Evolutionary conservation across 108 stramenopile species (phyloP).

Genomic region (Nannochloropsis oceanica): DNA sequence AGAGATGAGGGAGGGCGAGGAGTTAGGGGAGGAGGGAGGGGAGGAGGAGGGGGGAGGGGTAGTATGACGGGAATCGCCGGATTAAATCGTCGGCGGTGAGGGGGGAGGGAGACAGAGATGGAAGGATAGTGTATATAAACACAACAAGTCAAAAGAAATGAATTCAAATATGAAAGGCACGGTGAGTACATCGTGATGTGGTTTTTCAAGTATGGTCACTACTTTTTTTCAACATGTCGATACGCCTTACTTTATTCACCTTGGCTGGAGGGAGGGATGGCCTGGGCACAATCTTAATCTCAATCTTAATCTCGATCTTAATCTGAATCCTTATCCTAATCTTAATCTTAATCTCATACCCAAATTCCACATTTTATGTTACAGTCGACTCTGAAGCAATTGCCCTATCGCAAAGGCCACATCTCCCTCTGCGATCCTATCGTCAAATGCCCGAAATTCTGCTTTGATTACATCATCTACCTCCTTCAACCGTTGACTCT

Average conservation of each 20-base stretch:
- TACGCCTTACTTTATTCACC: too few species aligned
- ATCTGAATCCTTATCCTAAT: too few species aligned
- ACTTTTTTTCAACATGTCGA: too few species aligned
- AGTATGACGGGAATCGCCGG: constrained; percentile 10
- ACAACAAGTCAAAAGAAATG: too few species aligned
- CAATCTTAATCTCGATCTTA: too few species aligned
- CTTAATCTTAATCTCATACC: too few species aligned
- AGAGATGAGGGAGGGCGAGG: not conserved
- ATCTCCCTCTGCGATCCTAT: not conserved
- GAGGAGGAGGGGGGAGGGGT: not conserved
- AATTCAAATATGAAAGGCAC: too few species aligned
- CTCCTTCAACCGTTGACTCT: not conserved
- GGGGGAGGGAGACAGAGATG: not conserved
- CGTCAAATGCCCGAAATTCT: not conserved
- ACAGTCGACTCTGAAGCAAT: not conserved
- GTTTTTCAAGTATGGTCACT: too few species aligned
- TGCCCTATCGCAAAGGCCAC: not conserved
- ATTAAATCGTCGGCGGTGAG: constrained; percentile 17
- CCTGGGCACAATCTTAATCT: too few species aligned
- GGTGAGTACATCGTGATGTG: too few species aligned
- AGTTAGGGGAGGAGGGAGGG: not conserved
- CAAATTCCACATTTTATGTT: not conserved
- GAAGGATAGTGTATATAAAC: not conserved
- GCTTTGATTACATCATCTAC: not conserved
- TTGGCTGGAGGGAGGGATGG: too few species aligned